Conservation (phyloP, 805 yeast species). For the Tetrapisispora fleetii region DNA sequence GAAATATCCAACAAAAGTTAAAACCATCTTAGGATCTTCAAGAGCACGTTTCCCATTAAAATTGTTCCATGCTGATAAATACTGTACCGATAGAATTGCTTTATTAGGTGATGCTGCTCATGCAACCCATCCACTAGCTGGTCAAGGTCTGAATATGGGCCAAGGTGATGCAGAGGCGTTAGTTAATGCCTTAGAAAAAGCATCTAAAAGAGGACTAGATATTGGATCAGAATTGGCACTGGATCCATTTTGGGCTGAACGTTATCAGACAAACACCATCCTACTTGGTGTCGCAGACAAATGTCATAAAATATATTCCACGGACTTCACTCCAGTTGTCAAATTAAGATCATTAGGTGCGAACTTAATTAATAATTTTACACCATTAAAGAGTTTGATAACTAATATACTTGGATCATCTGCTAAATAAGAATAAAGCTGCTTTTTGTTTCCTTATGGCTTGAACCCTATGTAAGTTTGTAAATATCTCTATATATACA, state of each 20-base stretch:
- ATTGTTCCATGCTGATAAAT: slow-evolving; percentile 83
- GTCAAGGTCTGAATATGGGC: slow-evolving; percentile 97
- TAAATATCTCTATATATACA: not conserved
- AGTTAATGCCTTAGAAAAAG: slow-evolving; percentile 57
- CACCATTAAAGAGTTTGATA: slow-evolving; percentile 59
- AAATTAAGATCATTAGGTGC: slow-evolving; percentile 68
- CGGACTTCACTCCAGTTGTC: slow-evolving; percentile 66
- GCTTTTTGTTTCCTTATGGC: not conserved
- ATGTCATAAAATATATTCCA: slow-evolving; percentile 75
- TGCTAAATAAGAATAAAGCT: not conserved
- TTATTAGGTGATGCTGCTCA: slow-evolving; percentile 98
- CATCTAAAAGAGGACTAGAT: slow-evolving; percentile 71
- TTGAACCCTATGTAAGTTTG: not conserved
- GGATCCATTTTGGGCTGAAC: slow-evolving; percentile 78
- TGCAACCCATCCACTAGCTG: slow-evolving; percentile 93
- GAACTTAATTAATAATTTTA: slow-evolving; percentile 51
- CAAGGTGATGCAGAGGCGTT: slow-evolving; percentile 80
- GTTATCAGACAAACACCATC: slow-evolving; percentile 71
- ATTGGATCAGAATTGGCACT: slow-evolving; percentile 73
- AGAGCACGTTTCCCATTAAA: slow-evolving; percentile 85
- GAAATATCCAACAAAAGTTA: slow-evolving; percentile 57
- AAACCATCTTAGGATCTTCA: slow-evolving; percentile 47
- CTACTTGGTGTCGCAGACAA: slow-evolving; percentile 86
- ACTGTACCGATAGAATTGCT: slow-evolving; percentile 76
- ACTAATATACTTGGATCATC: slow-evolving; percentile 37